Base-by-base conservation (phyloP, 257 asterid species). In the Salvia hispanica region DNA sequence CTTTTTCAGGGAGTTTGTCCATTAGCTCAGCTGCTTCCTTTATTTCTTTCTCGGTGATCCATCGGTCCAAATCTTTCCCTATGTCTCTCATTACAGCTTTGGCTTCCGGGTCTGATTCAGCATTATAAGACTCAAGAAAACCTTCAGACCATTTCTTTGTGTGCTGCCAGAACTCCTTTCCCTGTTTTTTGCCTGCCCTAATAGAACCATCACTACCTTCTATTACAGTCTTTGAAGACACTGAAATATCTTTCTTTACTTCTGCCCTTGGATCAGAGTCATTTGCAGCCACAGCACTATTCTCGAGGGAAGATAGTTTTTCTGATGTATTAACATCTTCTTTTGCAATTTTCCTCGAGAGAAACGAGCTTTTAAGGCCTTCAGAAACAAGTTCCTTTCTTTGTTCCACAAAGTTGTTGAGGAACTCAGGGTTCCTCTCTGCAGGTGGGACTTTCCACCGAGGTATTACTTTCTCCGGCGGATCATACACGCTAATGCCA, bases 141-240 rank as follows among this genome's bases (percentile, higher is more conserved):
- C 86, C 99, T 68, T 83, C 78, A 34, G 99, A 94, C 97, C 96
- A 91, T 80, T 81, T 94, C 88, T 88, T 94, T 3, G 99, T 94
- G 82, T 91, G 95, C 79, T 91, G 84, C 99, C 99, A 94, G 71
- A 48, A 91, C 82, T 91, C 99, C 76, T 76, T 87, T 34, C 96
- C 97, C 1, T 88, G 74, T 80, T 40, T 85, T 79, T 91, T 94
- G 50, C 96, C 96, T 37, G 87, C 87, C 77, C 72, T 84, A 36
- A 74, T 55, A 50, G 99, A 88, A 69, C 97, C 96, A 70, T 94
- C 99, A 70, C 99, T 94, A 31, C 93, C 82, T 85, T 87, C 81
- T 84, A 94, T 81, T 57, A 84, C 61, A n/a, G 86, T 90, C 83
- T 79, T 90, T 46, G 96, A 71, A 63, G 87, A 79, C 71, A 31